phyloP scores from a whole-genome alignment of 345 rosid genomes.

The Hirschfeldia incana region DNA sequence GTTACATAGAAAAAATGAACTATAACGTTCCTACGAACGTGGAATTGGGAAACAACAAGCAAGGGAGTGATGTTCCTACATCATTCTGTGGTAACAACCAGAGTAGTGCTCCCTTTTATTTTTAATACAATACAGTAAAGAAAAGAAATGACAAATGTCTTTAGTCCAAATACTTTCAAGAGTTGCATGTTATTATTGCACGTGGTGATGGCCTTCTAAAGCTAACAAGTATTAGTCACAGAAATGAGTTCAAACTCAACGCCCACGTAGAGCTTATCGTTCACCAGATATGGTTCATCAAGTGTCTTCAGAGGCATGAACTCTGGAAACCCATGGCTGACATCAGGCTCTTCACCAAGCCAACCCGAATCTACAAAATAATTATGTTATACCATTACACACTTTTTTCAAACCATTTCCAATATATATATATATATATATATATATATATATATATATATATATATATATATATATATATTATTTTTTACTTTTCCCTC shows the following conservation, averaged over 20 bases:
- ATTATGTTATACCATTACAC: no score
- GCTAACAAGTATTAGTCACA: background rate
- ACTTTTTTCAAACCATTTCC: no score
- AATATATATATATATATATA: no score
- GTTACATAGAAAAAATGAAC: background rate
- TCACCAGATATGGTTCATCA: conserved; percentile 15
- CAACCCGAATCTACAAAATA: background rate
- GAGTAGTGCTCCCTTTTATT: no score
- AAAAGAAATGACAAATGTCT: background rate
- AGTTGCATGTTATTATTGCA: no score
- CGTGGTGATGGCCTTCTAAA: background rate
- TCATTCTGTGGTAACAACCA: no score
- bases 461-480: no score
- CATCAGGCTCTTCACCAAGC: conserved; percentile 8
- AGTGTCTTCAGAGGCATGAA: conserved; percentile 21
- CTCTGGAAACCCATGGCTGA: background rate
- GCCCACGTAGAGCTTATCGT: conserved; percentile 23
- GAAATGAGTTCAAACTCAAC: conserved; percentile 32
- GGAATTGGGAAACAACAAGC: background rate
- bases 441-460: no score
- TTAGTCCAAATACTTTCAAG: background rate
- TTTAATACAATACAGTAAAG: background rate
- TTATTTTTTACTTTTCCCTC: no score
- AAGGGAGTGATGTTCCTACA: background rate
- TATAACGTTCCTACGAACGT: background rate